Evolutionary conservation across 2,329 filamentous ascomycete genomes (phyloP).

Genomic region (Neonectria faginata): DNA sequence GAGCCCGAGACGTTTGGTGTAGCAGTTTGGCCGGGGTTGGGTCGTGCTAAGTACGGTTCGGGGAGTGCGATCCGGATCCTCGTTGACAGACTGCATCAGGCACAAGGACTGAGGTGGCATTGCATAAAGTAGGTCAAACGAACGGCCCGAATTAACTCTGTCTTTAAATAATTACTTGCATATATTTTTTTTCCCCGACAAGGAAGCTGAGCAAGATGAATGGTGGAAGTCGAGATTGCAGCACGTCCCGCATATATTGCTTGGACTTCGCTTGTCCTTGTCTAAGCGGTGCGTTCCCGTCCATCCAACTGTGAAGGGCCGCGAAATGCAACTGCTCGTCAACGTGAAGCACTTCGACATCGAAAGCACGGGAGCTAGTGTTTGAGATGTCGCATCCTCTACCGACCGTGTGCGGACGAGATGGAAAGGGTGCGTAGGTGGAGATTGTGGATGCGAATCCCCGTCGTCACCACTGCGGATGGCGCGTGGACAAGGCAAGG

Average conservation of each 20-base stretch:
- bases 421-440: background rate
- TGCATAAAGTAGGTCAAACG: background rate
- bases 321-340: background rate
- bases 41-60: background rate
- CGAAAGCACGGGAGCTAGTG: background rate
- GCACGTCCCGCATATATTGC: conserved; percentile 20
- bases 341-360: conserved; percentile 8
- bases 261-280: background rate
- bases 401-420: background rate
- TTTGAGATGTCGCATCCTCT: conserved; percentile 1
- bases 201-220: background rate
- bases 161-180: conserved; percentile 2
- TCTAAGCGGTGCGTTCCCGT: background rate
- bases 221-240: conserved; percentile 19
- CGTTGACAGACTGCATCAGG: background rate
- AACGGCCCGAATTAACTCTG: conserved; percentile 6
- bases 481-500: background rate
- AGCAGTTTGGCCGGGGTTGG: conserved; percentile 22
- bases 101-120: background rate
- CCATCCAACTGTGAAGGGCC: background rate
- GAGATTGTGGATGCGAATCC: conserved; percentile 4
- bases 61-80: background rate
- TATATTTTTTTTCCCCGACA: background rate
- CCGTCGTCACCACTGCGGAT: background rate
- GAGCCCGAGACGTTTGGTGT: conserved; percentile 25